These are phyloP conservation scores for Rhizoctonia solani DNA, from an alignment of 1,284 basidiomycete genomes.

Conservation along the genomic window DNA sequence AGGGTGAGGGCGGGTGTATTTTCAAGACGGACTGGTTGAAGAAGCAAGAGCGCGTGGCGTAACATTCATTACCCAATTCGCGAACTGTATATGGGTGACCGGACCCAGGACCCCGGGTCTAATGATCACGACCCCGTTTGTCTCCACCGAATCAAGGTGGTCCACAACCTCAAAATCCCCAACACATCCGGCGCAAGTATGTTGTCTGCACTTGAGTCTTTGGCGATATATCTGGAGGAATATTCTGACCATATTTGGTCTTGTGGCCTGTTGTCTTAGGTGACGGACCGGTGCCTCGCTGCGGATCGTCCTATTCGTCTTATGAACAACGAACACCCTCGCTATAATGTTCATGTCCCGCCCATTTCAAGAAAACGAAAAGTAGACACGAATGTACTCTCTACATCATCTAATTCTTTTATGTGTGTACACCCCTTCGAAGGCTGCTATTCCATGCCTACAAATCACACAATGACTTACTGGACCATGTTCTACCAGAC, in stretches of 20 bases:
- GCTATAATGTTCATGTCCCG: conserved; percentile 31
- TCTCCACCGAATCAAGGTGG: conserved; percentile 33
- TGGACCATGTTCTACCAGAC: conserved; percentile 14
- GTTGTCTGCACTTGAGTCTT: conserved; percentile 15
- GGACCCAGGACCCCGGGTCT: conserved; percentile 29
- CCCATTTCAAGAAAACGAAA: conserved; percentile 31
- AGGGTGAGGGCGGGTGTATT: not conserved
- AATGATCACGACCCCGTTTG: conserved; percentile 33
- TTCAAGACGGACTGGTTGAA: not conserved
- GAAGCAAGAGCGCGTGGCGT: not conserved
- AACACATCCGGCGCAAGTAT: conserved; percentile 36
- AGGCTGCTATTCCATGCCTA: not conserved
- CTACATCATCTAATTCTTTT: conserved; percentile 29
- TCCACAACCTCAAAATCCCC: conserved; percentile 35
- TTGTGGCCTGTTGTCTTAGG: not conserved
- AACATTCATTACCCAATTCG: not conserved
- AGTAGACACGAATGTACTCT: conserved; percentile 24
- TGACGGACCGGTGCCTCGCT: conserved; percentile 35
- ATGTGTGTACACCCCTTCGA: conserved; percentile 9
- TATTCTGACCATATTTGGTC: conserved; percentile 3
- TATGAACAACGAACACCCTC: conserved; percentile 35
- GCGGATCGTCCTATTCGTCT: conserved; percentile 26
- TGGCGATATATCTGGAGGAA: too few relatives aligned
- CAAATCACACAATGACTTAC: conserved; percentile 9
- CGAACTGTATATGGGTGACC: not conserved